Base-by-base conservation (phyloP, 176 grass and related monocot species). In the Raddia guianensis region DNA sequence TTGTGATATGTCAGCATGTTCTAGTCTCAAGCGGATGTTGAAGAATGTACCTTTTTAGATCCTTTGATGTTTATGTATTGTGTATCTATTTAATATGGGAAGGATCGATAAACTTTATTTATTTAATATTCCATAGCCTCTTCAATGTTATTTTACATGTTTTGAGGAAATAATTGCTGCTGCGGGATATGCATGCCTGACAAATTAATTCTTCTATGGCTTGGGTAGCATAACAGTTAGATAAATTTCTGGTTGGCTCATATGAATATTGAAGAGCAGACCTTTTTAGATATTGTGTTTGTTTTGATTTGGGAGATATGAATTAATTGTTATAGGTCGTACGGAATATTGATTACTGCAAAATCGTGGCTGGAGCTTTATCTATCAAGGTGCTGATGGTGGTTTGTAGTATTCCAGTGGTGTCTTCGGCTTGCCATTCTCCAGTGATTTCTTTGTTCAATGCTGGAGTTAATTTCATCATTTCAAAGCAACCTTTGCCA, bases 31-130 rank as follows among this genome's bases (percentile, higher is more conserved):
- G 6, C 3, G 7, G 6, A 13, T 76, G 77, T 9, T 66, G 20
- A 80, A 49, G 33, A 53, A 5, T 66, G 65, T 77, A 82, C 43
- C 27, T 75, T 8, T 76, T 65, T 58, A 37, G 80, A 83, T 68
- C 50, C 68, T 83, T 1, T 34, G 44, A 52, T 73, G 32, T 9
- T 58, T 46, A 10, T 66, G 70, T 82, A 49, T 44, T 54, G 12
- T 85, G 73, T 73, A 73, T 68, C 73, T 73, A 21, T 40, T 80
- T 19, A 16, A 60, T 59, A 27, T n/a, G 3, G 60, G 51, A 82
- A 32, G 3, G 51, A 82, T 90, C 59, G 19, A 66, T 67, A 32
- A 78, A 45, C 59, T 50, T 61, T 6, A 20, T 21, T 70, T 73
- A 40, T 68, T 9, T n/a, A 70, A 70, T 74, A 51, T 70, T 48